Base-by-base conservation (phyloP, 176 grass and related monocot genomes). In the Microstegium vimineum region DNA sequence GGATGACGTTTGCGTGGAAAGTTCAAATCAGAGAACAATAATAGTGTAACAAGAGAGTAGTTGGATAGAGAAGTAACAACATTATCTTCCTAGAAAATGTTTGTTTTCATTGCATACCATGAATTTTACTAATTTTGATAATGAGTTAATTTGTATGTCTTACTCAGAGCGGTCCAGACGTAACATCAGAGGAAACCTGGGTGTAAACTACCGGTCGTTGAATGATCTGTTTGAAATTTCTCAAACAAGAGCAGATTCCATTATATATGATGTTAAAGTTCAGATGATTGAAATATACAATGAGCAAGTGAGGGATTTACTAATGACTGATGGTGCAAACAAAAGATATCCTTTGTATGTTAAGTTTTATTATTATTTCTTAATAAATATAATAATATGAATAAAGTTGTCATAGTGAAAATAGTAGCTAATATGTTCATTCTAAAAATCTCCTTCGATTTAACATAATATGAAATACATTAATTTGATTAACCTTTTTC, bases 281-380 rank as follows among this genome's bases (percentile, higher is more conserved):
- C 94, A 94, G 74, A 97, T 97, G 94, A 89, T 97, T 77, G 94
- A 97, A 83, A 97, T 97, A 70, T 97, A 97, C 78, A 97, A 97
- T 83, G 94, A 97, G 51, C 94, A 97, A 94, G 91, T 97, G 84
- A 89, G 91, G 72, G 94, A 97, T 91, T 87, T 97, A 38, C 37
- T 97, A 72, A 90, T 91, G 81, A 36, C 52, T 6, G 86, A 97
- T 9, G 91, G 94, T 47, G 74, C 78, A 73, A 89, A 84, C 49
- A 97, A 73, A 91, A 85, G 84, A 97, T 97, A 94, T 97, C 94
- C 94, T 97, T 93, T 84, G n/a, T 78, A 27, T 57, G 64, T 81
- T 15, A 65, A 69, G 46, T 31, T 60, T 16, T 35, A 46, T 57
- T 72, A 28, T 62, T 70, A 23, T 67, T 73, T 25, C 10, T 26